Percentiles rank a stretch among this genome's conserved stretches.
Evolutionary conservation across 2,329 filamentous ascomycete species (phyloP).

Genomic region (Penicillium aurantiogriseum): DNA sequence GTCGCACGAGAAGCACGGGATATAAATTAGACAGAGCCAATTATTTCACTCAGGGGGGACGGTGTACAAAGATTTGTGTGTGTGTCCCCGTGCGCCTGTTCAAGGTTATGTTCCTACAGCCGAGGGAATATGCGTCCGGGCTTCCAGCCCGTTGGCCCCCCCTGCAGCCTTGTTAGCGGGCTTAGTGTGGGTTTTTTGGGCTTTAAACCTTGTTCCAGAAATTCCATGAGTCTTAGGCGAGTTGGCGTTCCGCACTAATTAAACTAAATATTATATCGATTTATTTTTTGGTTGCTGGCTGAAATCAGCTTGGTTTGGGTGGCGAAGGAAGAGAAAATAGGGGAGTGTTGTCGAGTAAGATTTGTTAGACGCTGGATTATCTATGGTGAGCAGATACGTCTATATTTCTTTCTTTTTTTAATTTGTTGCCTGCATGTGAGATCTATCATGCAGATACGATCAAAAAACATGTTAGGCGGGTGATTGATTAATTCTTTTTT

Average conservation of each 20-base stretch:
- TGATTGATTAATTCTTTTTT: not conserved
- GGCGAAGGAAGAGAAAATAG: not conserved
- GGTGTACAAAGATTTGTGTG: constrained; percentile 3
- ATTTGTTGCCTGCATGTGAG: constrained; percentile 10
- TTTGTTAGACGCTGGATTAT: not conserved
- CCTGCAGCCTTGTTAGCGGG: constrained; percentile 7
- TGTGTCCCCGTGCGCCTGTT: constrained; percentile 8
- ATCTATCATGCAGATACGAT: constrained; percentile 6
- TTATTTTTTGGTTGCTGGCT: not conserved
- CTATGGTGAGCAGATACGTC: constrained; percentile 3
- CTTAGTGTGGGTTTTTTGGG: constrained; percentile 2
- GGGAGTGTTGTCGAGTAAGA: not conserved
- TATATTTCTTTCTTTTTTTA: not conserved
- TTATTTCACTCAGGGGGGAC: not conserved
- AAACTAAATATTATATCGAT: not conserved
- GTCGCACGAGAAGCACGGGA: constrained; percentile 1
- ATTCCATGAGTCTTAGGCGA: constrained; percentile 6
- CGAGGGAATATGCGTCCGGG: constrained; percentile 3
- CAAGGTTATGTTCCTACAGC: constrained; percentile 19
- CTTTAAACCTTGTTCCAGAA: constrained; percentile 18
- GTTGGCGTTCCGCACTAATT: not conserved
- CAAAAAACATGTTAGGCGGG: not conserved
- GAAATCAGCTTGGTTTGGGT: not conserved
- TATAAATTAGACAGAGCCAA: not conserved
- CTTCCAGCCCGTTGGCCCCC: constrained; percentile 16